These are phyloP conservation scores for Malbranchea zuffiana DNA, from an alignment of 2,329 filamentous ascomycete genomes.

Conservation along the genomic window DNA sequence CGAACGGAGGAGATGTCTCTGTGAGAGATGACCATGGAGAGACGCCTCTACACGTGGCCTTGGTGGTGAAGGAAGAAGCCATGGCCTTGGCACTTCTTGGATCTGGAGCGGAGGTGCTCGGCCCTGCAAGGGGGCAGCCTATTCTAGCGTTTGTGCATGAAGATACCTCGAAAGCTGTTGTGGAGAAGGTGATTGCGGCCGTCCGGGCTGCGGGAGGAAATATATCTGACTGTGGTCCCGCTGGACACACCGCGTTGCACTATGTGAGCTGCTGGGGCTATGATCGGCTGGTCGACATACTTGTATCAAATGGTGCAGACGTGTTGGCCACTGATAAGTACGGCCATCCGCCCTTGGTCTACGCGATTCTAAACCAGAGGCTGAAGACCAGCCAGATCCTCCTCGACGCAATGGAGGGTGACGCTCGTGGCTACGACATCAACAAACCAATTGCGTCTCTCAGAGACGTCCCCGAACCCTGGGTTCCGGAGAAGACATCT, in stretches of 20 bases:
- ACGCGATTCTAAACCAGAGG: background rate
- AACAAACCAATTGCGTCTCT: background rate
- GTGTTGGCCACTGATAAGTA: background rate
- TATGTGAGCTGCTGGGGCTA: background rate
- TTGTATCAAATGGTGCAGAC: background rate
- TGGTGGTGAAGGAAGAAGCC: background rate
- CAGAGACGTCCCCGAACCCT: background rate
- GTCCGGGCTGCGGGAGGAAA: background rate
- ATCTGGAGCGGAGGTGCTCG: background rate
- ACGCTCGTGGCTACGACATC: background rate
- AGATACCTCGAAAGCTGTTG: background rate
- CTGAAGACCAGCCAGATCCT: background rate
- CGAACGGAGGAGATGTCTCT: background rate
- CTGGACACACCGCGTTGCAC: background rate
- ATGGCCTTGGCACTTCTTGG: background rate
- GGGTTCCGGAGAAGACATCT: background rate
- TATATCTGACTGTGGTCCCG: background rate
- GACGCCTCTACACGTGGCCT: background rate
- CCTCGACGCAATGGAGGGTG: background rate
- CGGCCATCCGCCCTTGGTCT: background rate
- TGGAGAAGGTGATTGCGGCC: background rate
- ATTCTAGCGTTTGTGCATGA: background rate
- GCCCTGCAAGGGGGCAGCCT: too few species aligned
- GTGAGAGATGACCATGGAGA: background rate
- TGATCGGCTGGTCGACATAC: background rate